These are phyloP conservation scores for Suhomyces faveliae DNA, from an alignment of 805 yeast genomes.

Conservation along the genomic window DNA sequence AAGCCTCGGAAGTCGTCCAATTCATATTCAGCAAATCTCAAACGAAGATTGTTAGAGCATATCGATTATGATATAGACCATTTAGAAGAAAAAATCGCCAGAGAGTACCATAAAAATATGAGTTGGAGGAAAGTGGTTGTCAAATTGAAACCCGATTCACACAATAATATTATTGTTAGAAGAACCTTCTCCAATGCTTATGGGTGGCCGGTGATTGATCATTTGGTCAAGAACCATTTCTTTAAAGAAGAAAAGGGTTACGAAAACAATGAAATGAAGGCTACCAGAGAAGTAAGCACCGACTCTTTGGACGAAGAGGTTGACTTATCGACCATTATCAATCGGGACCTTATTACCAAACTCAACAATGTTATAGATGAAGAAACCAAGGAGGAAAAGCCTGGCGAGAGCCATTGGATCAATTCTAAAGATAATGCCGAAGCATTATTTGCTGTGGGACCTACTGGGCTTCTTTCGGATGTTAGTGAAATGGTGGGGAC, in stretches of 20 bases:
- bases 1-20: background rate
- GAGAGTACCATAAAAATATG: conserved; percentile 82
- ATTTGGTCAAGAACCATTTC: conserved; percentile 70
- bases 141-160: conserved; percentile 87
- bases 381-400: conserved; percentile 16
- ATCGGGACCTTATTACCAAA: conserved; percentile 34
- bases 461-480: conserved; percentile 67
- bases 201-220: conserved; percentile 93
- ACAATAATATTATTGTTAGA: conserved; percentile 86
- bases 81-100: conserved; percentile 77
- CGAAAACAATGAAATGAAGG: conserved; percentile 7
- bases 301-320: conserved; percentile 30
- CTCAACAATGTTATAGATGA: conserved; percentile 37
- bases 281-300: background rate
- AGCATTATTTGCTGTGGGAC: conserved; percentile 55
- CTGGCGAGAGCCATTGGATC: conserved; percentile 49
- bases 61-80: conserved; percentile 40
- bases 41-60: conserved; percentile 22
- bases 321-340: conserved; percentile 27
- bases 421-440: conserved; percentile 41
- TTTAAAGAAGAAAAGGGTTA: conserved; percentile 12
- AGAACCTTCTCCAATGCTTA: conserved; percentile 88
- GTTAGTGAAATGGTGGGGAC: conserved; percentile 58
- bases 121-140: conserved; percentile 91
- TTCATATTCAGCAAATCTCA: conserved; percentile 11